Base-by-base conservation (phyloP, 352 stramenopile species). In the Phytophthora hybrid region DNA sequence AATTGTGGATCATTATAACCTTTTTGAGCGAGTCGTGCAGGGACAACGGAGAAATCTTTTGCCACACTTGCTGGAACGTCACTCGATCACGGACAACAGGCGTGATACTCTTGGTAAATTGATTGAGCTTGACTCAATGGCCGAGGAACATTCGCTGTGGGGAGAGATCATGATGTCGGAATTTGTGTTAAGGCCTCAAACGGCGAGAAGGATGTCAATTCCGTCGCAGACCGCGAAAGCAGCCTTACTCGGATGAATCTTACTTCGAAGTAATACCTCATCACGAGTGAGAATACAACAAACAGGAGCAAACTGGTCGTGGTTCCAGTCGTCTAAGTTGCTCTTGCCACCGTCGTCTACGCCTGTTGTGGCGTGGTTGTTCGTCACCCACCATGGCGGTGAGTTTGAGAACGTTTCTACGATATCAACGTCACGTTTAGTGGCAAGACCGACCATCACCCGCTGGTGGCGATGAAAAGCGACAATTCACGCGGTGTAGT, bases 171-270 rank as follows among this genome's bases (percentile, higher is more conserved):
- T 7, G 31, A 44, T 26, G 18, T 6, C 7, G 5, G 14, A 18
- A 10, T 11, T 21, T 58, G 19, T 23, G 52, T 11, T 18, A 23
- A 58, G 11, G 52, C n/a, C 23, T 26, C 23, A 26, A 26, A 26
- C 2, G 23, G 23, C 23, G 37, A 46, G 7, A 11, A 46, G 37
- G 37, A n/a, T 46, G 13, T 5, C 63, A 70, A 57, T 34, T 64
- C 13, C 63, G 63, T 14, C 44, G 56, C 9, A 18, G 54, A 59
- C 59, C 34, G 10, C 21, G 41, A 8, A 65, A 65, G 31, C n/a
- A 47, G 6, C 52, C 52, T 6, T 58, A 23, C 29, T 19, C 29
- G 10, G 10, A 23, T 13, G 31, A 26, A 46, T 9, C 3, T 23
- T 52, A 32, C 56, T 26, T 26, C 23, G 23, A 26, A 26, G 23